Percentiles rank a stretch among this genome's conserved stretches.
phyloP scores from a whole-genome alignment of 805 yeast species.

The Cyberlindnera subsufficiens region DNA sequence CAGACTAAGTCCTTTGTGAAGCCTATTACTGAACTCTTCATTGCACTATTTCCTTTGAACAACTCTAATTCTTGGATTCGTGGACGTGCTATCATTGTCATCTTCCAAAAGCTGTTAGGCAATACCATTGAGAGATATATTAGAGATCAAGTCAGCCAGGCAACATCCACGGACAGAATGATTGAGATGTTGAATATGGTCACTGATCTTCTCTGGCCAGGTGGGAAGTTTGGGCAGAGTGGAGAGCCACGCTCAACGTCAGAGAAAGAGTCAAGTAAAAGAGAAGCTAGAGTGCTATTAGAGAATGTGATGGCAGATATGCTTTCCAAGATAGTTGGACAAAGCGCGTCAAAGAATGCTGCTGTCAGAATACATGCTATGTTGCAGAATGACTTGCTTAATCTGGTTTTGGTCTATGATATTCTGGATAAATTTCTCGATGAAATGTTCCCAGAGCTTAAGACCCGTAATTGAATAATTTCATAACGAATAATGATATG shows the following conservation, averaged over 20 bases:
- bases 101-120: constrained; percentile 81
- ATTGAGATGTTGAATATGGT: constrained; percentile 31
- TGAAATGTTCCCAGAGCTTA: constrained; percentile 27
- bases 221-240: constrained; percentile 44
- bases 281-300: constrained; percentile 54
- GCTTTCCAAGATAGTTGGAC: constrained; percentile 71
- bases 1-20: constrained; percentile 54
- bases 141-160: constrained; percentile 33
- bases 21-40: constrained; percentile 74
- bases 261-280: constrained; percentile 47
- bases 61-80: constrained; percentile 70
- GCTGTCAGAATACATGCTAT: constrained; percentile 52
- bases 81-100: constrained; percentile 76
- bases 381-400: constrained; percentile 69
- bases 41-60: constrained; percentile 62
- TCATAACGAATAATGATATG: too few species aligned
- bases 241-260: constrained; percentile 39
- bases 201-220: constrained; percentile 40
- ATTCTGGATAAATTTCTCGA: constrained; percentile 51
- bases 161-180: constrained; percentile 40
- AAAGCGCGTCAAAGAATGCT: constrained; percentile 57
- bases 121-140: constrained; percentile 70
- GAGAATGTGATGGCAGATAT: constrained; percentile 55
- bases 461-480: not conserved
- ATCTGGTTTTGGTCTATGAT: constrained; percentile 55